Evolutionary conservation across 805 yeast genomes (phyloP), one percentile per base, ranked within the genome.

Genomic region (Wickerhamiella shivajii): DNA sequence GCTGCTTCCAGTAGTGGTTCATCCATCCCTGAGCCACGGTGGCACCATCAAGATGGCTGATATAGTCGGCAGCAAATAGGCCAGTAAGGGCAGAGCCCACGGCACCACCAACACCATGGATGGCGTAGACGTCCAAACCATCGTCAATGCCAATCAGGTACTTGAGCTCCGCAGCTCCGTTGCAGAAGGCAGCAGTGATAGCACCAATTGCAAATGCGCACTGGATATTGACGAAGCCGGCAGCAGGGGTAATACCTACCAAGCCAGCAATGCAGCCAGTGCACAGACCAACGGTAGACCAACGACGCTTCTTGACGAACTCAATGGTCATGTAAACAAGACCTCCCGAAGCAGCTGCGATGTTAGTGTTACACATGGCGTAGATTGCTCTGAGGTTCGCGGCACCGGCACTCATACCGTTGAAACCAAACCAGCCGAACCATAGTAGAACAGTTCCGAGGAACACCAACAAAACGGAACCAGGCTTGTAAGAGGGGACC

Each of bases 381-480:
- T 84, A 84, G 78, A 83, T 81, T 38, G 95, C 85, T 61, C 96
- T 77, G 55, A 90, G 74, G 41, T 87, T 61, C 23, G 95, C 80
- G 53, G 83, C 77, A 57, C 95, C 96, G 32, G 96, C 79, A 30
- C 95, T 83, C 49, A 97, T 97, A 59, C 95, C 96, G 68, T 90
- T 90, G 73, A 90, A 90, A 25, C 95, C 96, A 51, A 84, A 84
- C 98, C 98, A 90, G 23, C 97, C 98, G 50, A 90, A 84, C 95
- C 96, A 87, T 47, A 90, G 69, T 64, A 90, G 79, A 9, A 81
- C 77, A 14, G 96, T 84, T 36, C 98, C 98, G 38, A 90, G 60
- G 12, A 85, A 95, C 38, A 84, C 81, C 29, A 84, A 71, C 6
- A 93, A 70, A 24, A 87, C 93, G 15, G 90, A 77, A 56, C 87